Evolutionary conservation across 148 eudicot genomes (phyloP), one percentile per base, ranked within the genome.

Genomic region (Rhododendron molle): DNA sequence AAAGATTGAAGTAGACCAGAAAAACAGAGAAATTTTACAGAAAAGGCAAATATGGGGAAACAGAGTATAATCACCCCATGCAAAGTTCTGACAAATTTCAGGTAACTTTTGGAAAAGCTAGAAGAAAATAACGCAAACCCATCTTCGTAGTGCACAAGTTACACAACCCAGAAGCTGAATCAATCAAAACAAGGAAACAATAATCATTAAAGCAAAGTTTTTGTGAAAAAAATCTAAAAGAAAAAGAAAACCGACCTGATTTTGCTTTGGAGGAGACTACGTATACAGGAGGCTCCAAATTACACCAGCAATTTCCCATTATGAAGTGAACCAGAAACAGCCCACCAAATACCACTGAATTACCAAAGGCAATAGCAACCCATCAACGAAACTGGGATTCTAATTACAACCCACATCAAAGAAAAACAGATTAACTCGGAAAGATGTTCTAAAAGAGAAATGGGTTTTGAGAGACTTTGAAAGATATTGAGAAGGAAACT

Each of bases 291-390:
- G 91, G 87, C 60, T 88, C 87, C 87, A 89, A 81, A 79, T 87
- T 84, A 90, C 90, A 94, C 85, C 90, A 91, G 92, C 97, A 94
- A 76, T 92, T 94, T 71, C 97, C 97, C 97, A 94, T 94, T 84
- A 30, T 56, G 12, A 74, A 80, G 43, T 23, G 44, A 87, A 54
- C 36, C 86, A 76, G 73, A 79, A 18, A 38, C 23, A 77, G 44
- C 74, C 49, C 74, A 52, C 36, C 71, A 43, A 14, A 82, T 67
- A 54, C 76, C 7, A 54, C 78, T 34, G 12, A 76, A 77, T 74
- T 30, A 83, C 34, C 56, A 71, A 83, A 83, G 72, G 65, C 82
- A 60, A 65, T 44, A 16, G 49, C 23, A n/a, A 44, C 52, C 62
- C 52, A 77, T 78, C 78, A 65, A 32, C 88, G 60, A 20, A 43